Evolutionary conservation across 1,284 basidiomycete species (phyloP).

Genomic region (Heterobasidion irregulare): DNA sequence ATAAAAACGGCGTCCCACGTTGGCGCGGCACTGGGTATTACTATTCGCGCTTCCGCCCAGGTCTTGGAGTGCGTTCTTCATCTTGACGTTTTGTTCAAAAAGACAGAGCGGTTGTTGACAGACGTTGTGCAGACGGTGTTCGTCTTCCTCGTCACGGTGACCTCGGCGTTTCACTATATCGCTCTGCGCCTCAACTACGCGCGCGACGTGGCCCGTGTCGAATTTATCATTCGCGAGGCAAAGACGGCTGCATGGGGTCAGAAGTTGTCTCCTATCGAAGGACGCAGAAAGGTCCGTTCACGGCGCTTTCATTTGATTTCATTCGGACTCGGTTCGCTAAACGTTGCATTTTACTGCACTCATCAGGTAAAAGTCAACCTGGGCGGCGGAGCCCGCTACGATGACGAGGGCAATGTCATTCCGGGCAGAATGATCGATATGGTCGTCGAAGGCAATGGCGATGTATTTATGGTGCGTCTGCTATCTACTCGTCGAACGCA

Average conservation of each 20-base stretch:
- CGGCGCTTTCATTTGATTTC: not conserved
- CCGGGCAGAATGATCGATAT: constrained; percentile 56
- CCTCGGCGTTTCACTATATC: constrained; percentile 72
- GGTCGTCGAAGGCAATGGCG: constrained; percentile 58
- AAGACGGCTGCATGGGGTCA: constrained; percentile 69
- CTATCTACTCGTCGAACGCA: not conserved
- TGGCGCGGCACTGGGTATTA: constrained; percentile 89
- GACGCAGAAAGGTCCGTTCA: constrained; percentile 53
- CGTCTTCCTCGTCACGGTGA: constrained; percentile 66
- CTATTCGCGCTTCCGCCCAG: constrained; percentile 88
- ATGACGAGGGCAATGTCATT: constrained; percentile 46
- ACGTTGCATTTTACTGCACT: too few species aligned
- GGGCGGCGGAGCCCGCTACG: constrained; percentile 40
- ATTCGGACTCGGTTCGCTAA: not conserved
- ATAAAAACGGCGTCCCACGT: constrained; percentile 84
- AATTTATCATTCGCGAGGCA: constrained; percentile 57
- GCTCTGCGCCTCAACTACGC: constrained; percentile 73
- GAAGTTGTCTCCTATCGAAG: constrained; percentile 50
- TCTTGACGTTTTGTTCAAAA: not conserved
- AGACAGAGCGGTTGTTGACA: not conserved
- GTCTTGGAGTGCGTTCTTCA: constrained; percentile 56
- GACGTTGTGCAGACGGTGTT: constrained; percentile 49
- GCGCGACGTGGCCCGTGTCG: constrained; percentile 63
- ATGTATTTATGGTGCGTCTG: constrained; percentile 63
- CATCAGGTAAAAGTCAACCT: constrained; percentile 62